Evolutionary conservation across 1,284 basidiomycete species (phyloP), one percentile per base, ranked within the genome.

Genomic region (Ganoderma lucidum): DNA sequence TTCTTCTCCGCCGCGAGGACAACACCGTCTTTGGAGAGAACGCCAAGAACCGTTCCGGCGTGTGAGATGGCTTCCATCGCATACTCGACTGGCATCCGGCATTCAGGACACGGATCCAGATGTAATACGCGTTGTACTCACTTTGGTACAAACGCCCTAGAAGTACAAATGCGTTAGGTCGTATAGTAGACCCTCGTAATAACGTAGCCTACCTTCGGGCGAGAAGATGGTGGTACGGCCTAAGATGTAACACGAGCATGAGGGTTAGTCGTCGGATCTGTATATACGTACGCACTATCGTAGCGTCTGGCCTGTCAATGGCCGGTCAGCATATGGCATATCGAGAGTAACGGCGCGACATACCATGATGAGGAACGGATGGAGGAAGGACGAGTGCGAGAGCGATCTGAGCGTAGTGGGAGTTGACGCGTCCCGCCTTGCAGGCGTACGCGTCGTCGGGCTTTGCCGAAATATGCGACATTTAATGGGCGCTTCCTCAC

Each of bases 1-100:
- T 98, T 98, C 91, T 99, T 99, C 87, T 99, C 97, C 8, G 97
- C 97, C 0, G 96, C 97, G n/a, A 99, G 87, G 2, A 99, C 96
- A 48, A 99, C 95, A 0, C 98, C 97, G 75, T 97, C 96, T 78
- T 94, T 96, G 28, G 96, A 95, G n/a, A 98, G 87, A 66, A 98
- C 93, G 53, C 96, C 96, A 39, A 99, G 89, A 58, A 98, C 96
- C 17, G 96, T 97, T 72, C 97, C 97, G 37, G 96, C 97, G 78
- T 97, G 96, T 37, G 96, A 97, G 86, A 99, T 98, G 71, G 96
- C 96, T 80, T 99, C 96, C 96, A 98, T 98, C 63, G 96, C 96
- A 89, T 99, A 99, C 84, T 99, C 96, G 84, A 98, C 96, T 96
- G 80, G 53, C 70, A 60, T 65, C 65, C 55, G 17, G 61, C 41